phyloP scores from a whole-genome alignment of 306 rosid genomes.

The Hippophae tibetana region DNA sequence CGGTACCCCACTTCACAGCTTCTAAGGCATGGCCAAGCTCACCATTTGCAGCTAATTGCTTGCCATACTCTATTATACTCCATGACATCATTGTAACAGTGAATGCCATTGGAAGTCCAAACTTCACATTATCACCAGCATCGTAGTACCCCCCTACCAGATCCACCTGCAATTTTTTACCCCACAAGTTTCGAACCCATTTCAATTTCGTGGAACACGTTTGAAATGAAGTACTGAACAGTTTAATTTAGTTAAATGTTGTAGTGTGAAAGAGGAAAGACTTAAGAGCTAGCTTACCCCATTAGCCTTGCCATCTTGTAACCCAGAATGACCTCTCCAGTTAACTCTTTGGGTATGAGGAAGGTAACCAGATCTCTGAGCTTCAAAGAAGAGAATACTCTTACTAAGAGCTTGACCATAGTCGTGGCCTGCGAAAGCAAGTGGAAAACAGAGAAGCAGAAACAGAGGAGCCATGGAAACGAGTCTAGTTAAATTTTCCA shows the following conservation, averaged over 20 bases:
- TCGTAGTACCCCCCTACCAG: constrained; percentile 95
- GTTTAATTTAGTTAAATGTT: background rate
- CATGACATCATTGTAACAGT: constrained; percentile 95
- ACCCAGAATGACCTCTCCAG: constrained; percentile 85
- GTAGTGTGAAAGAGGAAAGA: background rate
- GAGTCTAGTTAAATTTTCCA: constrained; percentile 38
- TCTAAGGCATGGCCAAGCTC: constrained; percentile 86
- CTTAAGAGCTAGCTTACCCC: constrained; percentile 35
- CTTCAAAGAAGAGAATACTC: constrained; percentile 90
- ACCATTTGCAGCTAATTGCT: constrained; percentile 64
- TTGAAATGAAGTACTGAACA: background rate
- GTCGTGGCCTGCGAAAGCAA: constrained; percentile 60
- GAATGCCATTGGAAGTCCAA: constrained; percentile 94
- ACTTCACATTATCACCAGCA: constrained; percentile 98
- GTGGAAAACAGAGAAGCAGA: constrained; percentile 30
- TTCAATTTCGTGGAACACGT: background rate
- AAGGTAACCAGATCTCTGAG: constrained; percentile 89
- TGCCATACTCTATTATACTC: constrained; percentile 85
- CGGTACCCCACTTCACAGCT: constrained; percentile 94
- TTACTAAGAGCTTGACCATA: constrained; percentile 74
- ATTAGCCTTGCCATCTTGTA: constrained; percentile 77
- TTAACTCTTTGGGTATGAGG: constrained; percentile 77
- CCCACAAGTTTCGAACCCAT: background rate
- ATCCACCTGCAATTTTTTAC: constrained; percentile 51
- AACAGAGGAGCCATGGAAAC: constrained; percentile 31